Base-by-base conservation (phyloP, 345 rosid species). In the Euclidium syriacum region DNA sequence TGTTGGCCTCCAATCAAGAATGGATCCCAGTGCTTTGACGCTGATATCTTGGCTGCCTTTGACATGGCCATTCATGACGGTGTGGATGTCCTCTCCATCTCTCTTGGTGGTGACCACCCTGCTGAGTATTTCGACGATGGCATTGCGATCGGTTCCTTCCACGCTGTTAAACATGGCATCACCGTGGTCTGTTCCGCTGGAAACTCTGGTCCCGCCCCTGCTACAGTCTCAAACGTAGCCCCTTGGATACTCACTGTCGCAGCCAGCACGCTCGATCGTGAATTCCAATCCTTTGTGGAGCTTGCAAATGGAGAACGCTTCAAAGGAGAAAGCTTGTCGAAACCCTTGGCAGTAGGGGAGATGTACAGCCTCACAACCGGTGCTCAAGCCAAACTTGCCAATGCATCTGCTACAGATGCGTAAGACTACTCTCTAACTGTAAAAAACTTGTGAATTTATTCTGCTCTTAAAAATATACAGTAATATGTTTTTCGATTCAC, bases 171-270 rank as follows among this genome's bases (percentile, higher is more conserved):
- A 30, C 10, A 23, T 14, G 59, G 59, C 2, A 38, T 64, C 7
- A 12, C 38, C 15, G 69, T 64, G 0, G 69, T 64, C 8, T 52
- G 55, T 44, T 70, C 74, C 1, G 64, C 52, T 22, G 64, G 85
- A 35, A 85, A 85, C 47, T 10, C 42, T 9, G 91, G 91, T 10
- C 88, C 88, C 0, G 2, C 3, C 2, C 29, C 38, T 23, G 71
- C 55, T 26, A 69, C 77, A 2, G 88, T 83, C 17, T 17, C 76
- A 3, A 83, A 85, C 35, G 43, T 69, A 11, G 67, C 88, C 1
- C 91, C 88, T 2, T 85, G 91, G 91, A 53, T 83, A 1, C 33
- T 83, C 18, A 83, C 91, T 0, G 88, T 81, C 2, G 91, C 72
- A 36, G 91, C 91, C 0, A 81, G 91, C 65, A 77, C 86, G 2